Base-by-base conservation (phyloP, 2,329 filamentous ascomycete species). In the Chaetomiaceae sp. region DNA sequence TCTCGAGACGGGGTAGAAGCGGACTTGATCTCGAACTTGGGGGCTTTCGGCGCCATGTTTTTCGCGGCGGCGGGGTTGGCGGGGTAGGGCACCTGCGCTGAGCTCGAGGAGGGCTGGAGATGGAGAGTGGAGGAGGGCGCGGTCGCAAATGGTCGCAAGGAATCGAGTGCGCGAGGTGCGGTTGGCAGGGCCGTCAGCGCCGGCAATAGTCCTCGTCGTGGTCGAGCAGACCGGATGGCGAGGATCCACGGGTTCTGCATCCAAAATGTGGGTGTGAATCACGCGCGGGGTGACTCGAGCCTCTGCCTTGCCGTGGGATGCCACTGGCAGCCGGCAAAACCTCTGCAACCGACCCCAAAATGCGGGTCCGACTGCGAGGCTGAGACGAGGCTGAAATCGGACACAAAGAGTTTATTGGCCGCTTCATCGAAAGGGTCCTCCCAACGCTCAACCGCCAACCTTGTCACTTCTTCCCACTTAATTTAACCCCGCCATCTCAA, bases 21-120 rank as follows among this genome's bases (percentile, higher is more conserved):
- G 18, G 46, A 60, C 57, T 59, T 60, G 50, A 57, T 58, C 45
- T 60, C 56, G 20, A 59, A 59, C 53, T 59, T 60, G 37, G 56
- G 56, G 34, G 54, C 47, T 33, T 58, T 58, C 16, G 58, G 58
- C 25, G 58, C 56, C 56, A 58, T 58, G 44, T 21, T 47, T 20
- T 38, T 34, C 32, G 47, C 18, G 45, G 41, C 33, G 34, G 54
- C 36, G 54, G 47, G 48, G 48, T 55, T 42, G 45, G 45, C 34
- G 50, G 49, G 43, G 37, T 51, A 36, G 41, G 37, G 21, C n/a
- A 36, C 34, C 10, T 52, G 55, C 13, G 27, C 18, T 37, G 30
- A 51, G 18, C 32, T 11, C 36, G 54, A 45, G 34, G 48, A 51
- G 38, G 49, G 37, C 16, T 9, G 25, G 25, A 9, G 25, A 27